Evolutionary conservation across 768 basidiomycete genomes (phyloP).

Genomic region (Cantharellus anzutake): DNA sequence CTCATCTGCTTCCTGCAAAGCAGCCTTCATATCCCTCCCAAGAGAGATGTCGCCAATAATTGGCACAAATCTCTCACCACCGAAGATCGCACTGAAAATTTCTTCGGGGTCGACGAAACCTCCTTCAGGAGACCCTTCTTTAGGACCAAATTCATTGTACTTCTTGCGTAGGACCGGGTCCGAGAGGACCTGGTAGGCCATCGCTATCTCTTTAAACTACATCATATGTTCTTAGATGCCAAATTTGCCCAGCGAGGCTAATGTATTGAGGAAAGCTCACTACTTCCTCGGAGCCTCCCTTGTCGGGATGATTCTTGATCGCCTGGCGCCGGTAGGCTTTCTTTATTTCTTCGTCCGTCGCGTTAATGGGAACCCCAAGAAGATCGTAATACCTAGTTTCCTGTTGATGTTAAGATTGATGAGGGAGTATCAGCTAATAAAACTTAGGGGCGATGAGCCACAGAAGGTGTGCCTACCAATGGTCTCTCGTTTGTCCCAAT

Average conservation of each 20-base stretch:
- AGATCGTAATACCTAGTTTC: constrained; percentile 87
- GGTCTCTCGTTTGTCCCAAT: constrained; percentile 80
- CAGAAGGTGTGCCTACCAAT: constrained; percentile 16
- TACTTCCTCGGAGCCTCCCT: constrained; percentile 69
- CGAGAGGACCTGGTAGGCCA: constrained; percentile 45
- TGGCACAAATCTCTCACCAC: constrained; percentile 67
- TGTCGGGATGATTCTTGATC: constrained; percentile 85
- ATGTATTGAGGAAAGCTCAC: constrained; percentile 17
- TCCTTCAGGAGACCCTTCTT: constrained; percentile 65
- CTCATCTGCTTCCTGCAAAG: constrained; percentile 72
- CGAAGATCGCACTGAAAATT: constrained; percentile 61
- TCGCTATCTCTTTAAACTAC: constrained; percentile 71
- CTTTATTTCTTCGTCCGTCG: constrained; percentile 72
- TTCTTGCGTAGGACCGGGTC: constrained; percentile 57
- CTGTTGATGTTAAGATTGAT: background rate
- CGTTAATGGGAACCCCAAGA: constrained; percentile 53
- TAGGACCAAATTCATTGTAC: constrained; percentile 74
- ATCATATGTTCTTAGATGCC: background rate
- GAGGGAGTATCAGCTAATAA: background rate
- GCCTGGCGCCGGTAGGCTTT: constrained; percentile 79
- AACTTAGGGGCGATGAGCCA: background rate
- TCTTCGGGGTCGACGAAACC: constrained; percentile 65
- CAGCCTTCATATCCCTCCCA: constrained; percentile 83
- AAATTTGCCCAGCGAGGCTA: background rate
- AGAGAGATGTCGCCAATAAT: constrained; percentile 82